phyloP scores from a whole-genome alignment of 768 basidiomycete species.

The Tricholoma sp. region DNA sequence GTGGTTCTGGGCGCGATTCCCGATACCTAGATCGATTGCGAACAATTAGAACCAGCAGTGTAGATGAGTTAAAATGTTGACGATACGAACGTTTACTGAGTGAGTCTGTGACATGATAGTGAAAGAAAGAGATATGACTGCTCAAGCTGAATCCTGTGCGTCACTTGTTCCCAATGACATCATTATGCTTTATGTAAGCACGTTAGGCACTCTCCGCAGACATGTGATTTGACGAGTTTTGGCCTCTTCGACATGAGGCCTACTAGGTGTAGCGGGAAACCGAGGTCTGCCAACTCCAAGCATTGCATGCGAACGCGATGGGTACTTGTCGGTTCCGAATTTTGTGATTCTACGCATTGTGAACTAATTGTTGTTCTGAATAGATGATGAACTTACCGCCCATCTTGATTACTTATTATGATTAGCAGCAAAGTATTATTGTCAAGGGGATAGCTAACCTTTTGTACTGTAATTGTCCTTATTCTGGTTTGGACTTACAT shows the following conservation, averaged over 20 bases:
- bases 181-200: too few species aligned
- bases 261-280: too few species aligned
- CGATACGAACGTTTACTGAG: constrained; percentile 38
- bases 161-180: constrained; percentile 11
- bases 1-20: constrained; percentile 63
- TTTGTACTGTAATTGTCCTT: not conserved
- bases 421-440: not conserved
- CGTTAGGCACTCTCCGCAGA: not conserved
- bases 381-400: too few species aligned
- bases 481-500: not conserved
- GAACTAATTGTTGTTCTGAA: too few species aligned
- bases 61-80: not conserved
- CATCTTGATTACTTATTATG: too few species aligned
- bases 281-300: too few species aligned
- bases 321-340: too few species aligned
- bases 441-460: not conserved
- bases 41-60: too few species aligned
- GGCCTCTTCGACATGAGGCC: not conserved
- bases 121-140: constrained; percentile 14
- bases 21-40: constrained; percentile 52
- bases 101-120: constrained; percentile 35
- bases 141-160: not conserved
- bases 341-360: too few species aligned
- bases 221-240: not conserved
- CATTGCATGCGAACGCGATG: too few species aligned